These are phyloP conservation scores for Combretum micranthum DNA, from an alignment of 345 rosid genomes.

Conservation along the genomic window DNA sequence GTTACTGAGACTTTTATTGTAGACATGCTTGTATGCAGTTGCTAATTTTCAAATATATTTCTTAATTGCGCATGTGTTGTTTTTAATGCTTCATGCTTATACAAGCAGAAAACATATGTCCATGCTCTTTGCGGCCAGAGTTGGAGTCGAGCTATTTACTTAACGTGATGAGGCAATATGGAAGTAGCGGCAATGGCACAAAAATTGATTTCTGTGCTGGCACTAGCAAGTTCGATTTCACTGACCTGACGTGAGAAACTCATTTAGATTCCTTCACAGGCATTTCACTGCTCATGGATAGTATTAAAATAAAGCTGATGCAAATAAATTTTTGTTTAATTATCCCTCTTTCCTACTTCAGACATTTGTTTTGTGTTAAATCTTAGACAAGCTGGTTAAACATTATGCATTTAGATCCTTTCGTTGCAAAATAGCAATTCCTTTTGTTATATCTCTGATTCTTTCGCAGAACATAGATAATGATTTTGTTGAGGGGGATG, in stretches of 20 bases:
- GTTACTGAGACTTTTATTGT: too few species aligned
- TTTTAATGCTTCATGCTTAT: constrained; percentile 7
- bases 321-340: neutral
- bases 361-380: too few species aligned
- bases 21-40: neutral
- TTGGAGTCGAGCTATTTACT: constrained; percentile 17
- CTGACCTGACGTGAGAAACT: constrained; percentile 67
- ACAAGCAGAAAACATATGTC: constrained; percentile 32
- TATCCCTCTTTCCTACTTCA: too few species aligned
- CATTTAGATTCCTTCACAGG: neutral
- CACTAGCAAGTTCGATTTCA: constrained; percentile 45
- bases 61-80: neutral
- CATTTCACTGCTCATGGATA: too few species aligned
- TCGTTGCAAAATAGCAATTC: too few species aligned
- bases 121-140: constrained; percentile 28
- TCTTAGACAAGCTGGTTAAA: too few species aligned
- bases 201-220: constrained; percentile 12
- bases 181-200: constrained; percentile 3
- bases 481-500: too few species aligned
- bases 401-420: too few species aligned
- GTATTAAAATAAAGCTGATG: neutral
- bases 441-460: too few species aligned
- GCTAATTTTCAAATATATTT: neutral
- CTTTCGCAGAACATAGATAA: too few species aligned
- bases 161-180: constrained; percentile 5